These are phyloP conservation scores for Colletotrichum godetiae DNA, from an alignment of 2,329 filamentous ascomycete species.

Conservation along the genomic window DNA sequence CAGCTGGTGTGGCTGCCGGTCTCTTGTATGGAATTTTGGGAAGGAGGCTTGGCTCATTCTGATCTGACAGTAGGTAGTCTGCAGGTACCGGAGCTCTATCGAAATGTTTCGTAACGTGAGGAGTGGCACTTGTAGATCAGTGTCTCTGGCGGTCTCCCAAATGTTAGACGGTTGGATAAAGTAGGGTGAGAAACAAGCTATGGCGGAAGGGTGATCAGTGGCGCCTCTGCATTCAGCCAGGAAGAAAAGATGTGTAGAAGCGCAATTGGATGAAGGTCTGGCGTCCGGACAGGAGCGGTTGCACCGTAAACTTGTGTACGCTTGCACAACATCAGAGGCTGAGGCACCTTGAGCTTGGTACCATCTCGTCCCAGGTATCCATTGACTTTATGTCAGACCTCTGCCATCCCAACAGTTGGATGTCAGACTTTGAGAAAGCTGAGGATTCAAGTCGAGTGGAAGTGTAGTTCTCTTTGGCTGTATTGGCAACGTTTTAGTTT, in stretches of 20 bases:
- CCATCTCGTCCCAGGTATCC: neutral
- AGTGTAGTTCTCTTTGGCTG: too few species aligned
- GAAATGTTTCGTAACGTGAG: too few species aligned
- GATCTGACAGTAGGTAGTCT: too few species aligned
- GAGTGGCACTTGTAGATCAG: neutral
- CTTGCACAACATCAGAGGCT: neutral
- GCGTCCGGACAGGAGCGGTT: neutral
- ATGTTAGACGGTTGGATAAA: conserved; percentile 7
- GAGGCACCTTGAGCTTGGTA: neutral
- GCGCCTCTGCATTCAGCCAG: conserved; percentile 23
- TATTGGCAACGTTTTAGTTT: neutral
- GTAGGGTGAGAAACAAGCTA: neutral
- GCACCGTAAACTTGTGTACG: neutral
- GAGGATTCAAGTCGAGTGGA: too few species aligned
- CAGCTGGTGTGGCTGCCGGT: neutral
- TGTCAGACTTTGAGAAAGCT: neutral
- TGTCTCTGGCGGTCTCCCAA: neutral
- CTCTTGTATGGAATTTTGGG: too few species aligned
- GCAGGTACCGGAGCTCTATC: too few species aligned
- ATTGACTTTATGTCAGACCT: neutral
- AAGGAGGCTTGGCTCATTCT: too few species aligned
- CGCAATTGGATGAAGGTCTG: neutral
- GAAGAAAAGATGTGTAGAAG: neutral
- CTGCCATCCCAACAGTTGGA: neutral
- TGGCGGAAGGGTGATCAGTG: neutral